Base-by-base conservation (phyloP, 2,329 filamentous ascomycete genomes). In the Mycosphaerella sp. region DNA sequence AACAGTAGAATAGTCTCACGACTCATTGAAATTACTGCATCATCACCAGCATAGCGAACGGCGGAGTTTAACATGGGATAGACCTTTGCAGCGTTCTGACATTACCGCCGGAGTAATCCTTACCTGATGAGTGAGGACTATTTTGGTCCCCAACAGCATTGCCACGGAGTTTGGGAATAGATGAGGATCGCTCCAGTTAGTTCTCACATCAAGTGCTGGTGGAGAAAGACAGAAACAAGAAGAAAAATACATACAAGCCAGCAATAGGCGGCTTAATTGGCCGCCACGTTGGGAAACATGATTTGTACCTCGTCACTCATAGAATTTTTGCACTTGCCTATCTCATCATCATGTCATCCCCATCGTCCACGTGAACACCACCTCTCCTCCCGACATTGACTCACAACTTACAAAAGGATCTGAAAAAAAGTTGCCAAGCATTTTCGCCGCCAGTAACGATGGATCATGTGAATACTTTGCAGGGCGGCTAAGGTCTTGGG, bases 171-270 rank as follows among this genome's bases (percentile, higher is more conserved):
- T 50, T 49, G 34, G 46, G 30, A 43, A 21, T 44, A 44, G 41
- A 44, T 16, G 17, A 40, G 28, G 6, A 34, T 34, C 8, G 47
- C 47, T 21, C 21, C 21, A 21, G 21, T 21, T 35, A 50, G 25
- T 43, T 50, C 41, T 50, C 36, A 27, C 47, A 50, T 50, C 47
- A 50, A 44, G 40, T 50, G 47, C 47, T 43, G 40, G 42, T 18
- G 34, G 40, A 40, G 41, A 39, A 37, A 44, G 32, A 28, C 25
- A 16, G 30, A 21, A 21, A 21, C 4, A 21, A 4, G 21, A 12
- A 4, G 32, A 35, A 13, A 2, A 13, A 2, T 39, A 39, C 36
- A 39, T 6, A 21, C n/a, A 9, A 12, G 8, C 17, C 14, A 7
- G 21, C 17, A 41, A n/a, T 14, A 9, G 12, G 36, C 14, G n/a